phyloP scores from a whole-genome alignment of 1,284 basidiomycete genomes.

The Cerrena zonata region DNA sequence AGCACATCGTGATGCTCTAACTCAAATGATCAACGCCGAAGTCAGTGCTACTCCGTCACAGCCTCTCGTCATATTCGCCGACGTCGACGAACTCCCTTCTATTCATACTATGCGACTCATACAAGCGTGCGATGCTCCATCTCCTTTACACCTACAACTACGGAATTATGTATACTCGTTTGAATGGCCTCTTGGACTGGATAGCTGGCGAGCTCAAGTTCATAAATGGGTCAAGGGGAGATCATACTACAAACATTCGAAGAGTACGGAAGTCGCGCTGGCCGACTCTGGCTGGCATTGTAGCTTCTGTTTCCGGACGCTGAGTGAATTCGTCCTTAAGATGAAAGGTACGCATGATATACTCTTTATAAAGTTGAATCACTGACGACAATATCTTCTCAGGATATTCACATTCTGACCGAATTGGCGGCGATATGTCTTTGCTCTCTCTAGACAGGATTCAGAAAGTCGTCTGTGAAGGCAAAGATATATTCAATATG shows the following conservation, averaged over 20 bases:
- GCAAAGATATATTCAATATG: constrained; percentile 64
- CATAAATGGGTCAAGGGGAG: constrained; percentile 37
- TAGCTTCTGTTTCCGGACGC: constrained; percentile 60
- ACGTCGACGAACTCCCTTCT: constrained; percentile 66
- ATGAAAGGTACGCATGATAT: constrained; percentile 33
- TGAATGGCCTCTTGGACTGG: constrained; percentile 50
- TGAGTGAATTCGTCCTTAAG: constrained; percentile 56
- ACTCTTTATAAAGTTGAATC: background rate
- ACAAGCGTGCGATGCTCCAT: constrained; percentile 51
- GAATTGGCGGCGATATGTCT: constrained; percentile 46
- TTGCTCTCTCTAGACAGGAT: constrained; percentile 49
- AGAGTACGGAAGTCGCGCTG: constrained; percentile 46
- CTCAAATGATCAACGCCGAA: constrained; percentile 32
- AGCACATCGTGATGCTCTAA: constrained; percentile 22
- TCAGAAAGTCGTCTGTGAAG: constrained; percentile 54
- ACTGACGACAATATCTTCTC: constrained; percentile 2
- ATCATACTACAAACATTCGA: constrained; percentile 51
- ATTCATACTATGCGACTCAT: constrained; percentile 52
- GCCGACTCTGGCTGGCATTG: constrained; percentile 60
- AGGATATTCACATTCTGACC: constrained; percentile 61
- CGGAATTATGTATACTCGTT: constrained; percentile 61
- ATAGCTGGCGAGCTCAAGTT: constrained; percentile 53
- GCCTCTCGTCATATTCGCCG: constrained; percentile 58
- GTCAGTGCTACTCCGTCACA: constrained; percentile 19
- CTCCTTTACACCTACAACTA: constrained; percentile 57